Conservation (phyloP, 2,329 filamentous ascomycete species). For the Cladobotryum protrusum region DNA sequence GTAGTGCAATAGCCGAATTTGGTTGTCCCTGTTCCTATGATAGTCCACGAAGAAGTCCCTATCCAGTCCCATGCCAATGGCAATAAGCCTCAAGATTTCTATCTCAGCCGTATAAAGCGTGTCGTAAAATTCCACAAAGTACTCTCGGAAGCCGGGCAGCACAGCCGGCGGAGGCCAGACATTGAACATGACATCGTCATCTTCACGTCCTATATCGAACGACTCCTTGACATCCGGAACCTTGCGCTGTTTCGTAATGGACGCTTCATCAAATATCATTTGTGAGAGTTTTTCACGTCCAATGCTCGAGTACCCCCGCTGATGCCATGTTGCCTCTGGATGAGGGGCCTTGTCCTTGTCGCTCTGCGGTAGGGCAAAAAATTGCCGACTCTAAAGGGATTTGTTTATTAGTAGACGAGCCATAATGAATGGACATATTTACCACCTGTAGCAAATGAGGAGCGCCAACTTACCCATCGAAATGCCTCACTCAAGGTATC, state of each 20-base stretch:
- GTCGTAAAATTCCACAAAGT: slow-evolving; percentile 53
- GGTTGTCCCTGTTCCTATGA: slow-evolving; percentile 49
- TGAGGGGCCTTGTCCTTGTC: slow-evolving; percentile 25
- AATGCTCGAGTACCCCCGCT: slow-evolving; percentile 28
- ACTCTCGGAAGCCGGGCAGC: slow-evolving; percentile 17
- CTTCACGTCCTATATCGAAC: slow-evolving; percentile 32
- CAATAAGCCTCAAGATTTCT: slow-evolving; percentile 70
- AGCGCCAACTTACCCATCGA: slow-evolving; percentile 20
- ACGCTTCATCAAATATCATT: slow-evolving; percentile 23
- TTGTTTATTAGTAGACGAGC: background rate
- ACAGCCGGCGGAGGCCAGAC: slow-evolving; percentile 18
- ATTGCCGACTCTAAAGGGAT: slow-evolving; percentile 16
- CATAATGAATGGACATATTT: background rate
- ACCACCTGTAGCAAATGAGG: background rate
- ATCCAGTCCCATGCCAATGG: slow-evolving; percentile 63
- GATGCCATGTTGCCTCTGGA: slow-evolving; percentile 25
- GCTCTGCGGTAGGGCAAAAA: slow-evolving; percentile 24
- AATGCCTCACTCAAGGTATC: slow-evolving; percentile 33
- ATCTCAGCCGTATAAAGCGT: slow-evolving; percentile 64
- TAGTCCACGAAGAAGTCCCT: slow-evolving; percentile 62
- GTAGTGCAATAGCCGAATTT: slow-evolving; percentile 53
- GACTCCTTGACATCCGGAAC: slow-evolving; percentile 34
- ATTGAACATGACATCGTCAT: slow-evolving; percentile 19
- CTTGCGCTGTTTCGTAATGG: slow-evolving; percentile 18
- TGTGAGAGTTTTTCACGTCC: slow-evolving; percentile 28